Percentiles rank a stretch among this genome's conserved stretches.
phyloP scores from a whole-genome alignment of 1,284 basidiomycete species.

The Thecaphora thlaspeos region DNA sequence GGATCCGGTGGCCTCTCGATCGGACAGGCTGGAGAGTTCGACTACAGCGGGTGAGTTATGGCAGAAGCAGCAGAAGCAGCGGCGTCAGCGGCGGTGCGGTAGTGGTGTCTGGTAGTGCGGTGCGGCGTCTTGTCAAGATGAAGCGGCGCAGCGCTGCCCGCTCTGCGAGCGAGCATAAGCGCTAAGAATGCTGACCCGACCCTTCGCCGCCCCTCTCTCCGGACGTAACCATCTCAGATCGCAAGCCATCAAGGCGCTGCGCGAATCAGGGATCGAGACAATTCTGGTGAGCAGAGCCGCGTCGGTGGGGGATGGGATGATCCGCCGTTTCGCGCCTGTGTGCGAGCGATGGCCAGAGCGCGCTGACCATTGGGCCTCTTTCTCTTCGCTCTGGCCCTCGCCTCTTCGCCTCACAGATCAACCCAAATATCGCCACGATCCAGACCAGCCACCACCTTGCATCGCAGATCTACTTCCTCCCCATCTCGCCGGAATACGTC shows the following conservation, averaged over 20 bases:
- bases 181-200: not conserved
- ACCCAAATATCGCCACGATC: constrained; percentile 57
- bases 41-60: constrained; percentile 80
- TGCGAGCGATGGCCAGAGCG: too few relatives aligned
- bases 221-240: too few relatives aligned
- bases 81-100: too few relatives aligned
- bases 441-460: constrained; percentile 83
- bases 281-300: constrained; percentile 64
- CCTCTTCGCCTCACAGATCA: constrained; percentile 21
- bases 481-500: constrained; percentile 95
- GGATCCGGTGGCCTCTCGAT: constrained; percentile 95
- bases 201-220: not conserved
- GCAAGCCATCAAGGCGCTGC: constrained; percentile 95
- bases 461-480: constrained; percentile 94
- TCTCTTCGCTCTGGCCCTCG: not conserved
- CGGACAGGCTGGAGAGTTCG: constrained; percentile 98
- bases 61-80: too few relatives aligned
- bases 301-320: too few relatives aligned
- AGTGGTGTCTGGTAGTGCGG: too few relatives aligned
- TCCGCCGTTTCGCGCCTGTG: not conserved
- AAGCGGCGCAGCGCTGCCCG: too few relatives aligned
- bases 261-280: constrained; percentile 91
- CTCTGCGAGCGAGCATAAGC: too few relatives aligned
- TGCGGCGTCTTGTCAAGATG: too few relatives aligned
- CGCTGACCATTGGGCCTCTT: too few relatives aligned